Conservation (phyloP, 2,329 filamentous ascomycete species). For the Cadophora luteo-olivacea region DNA sequence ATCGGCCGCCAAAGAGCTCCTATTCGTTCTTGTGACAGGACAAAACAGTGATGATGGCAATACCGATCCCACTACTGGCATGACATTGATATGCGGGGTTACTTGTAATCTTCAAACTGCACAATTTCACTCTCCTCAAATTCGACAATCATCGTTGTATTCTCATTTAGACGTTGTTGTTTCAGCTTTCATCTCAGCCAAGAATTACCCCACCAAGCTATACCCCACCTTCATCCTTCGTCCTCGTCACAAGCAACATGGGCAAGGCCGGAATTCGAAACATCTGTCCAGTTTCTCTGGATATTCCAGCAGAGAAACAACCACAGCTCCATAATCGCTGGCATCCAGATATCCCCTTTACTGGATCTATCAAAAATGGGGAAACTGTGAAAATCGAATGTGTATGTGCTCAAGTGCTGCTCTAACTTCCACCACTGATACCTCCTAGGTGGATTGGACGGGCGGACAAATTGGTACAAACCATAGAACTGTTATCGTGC, state of each 20-base stretch:
- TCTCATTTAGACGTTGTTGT: not conserved
- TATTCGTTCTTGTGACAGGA: conserved; percentile 20
- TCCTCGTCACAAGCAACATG: conserved; percentile 46
- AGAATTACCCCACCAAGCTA: conserved; percentile 5
- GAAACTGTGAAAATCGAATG: conserved; percentile 96
- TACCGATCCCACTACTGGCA: not conserved
- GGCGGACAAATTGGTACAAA: conserved; percentile 77
- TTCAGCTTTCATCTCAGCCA: not conserved
- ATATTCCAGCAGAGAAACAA: conserved; percentile 75
- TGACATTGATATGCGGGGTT: conserved; percentile 22
- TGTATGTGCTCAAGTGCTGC: conserved; percentile 39
- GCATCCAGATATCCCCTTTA: conserved; percentile 87
- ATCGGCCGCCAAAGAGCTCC: not conserved
- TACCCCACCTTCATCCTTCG: conserved; percentile 5
- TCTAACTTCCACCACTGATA: not conserved
- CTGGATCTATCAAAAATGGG: conserved; percentile 75
- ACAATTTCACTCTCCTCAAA: not conserved
- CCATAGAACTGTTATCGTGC: not conserved
- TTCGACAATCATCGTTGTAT: conserved; percentile 2
- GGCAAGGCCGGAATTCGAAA: conserved; percentile 67
- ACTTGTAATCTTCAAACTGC: not conserved
- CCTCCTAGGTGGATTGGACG: conserved; percentile 52
- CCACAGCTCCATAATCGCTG: conserved; percentile 81
- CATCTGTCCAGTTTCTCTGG: conserved; percentile 74
- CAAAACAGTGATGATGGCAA: conserved; percentile 5